phyloP scores from a whole-genome alignment of 1,284 basidiomycete genomes.

The Irpex sp. region DNA sequence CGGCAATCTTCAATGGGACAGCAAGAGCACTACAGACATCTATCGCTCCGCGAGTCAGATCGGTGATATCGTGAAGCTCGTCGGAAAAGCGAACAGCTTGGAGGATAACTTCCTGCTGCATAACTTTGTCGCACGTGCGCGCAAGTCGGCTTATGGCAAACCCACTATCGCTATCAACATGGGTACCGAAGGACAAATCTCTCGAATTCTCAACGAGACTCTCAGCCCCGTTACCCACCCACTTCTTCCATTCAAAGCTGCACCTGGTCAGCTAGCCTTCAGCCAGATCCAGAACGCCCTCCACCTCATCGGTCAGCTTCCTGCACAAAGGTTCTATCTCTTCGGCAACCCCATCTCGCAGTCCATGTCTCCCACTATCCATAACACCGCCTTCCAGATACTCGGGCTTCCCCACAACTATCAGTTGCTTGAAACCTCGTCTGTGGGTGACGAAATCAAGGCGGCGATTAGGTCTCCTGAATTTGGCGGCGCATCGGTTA shows the following conservation, averaged over 20 bases:
- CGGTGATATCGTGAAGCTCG: slow-evolving; percentile 92
- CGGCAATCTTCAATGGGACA: slow-evolving; percentile 83
- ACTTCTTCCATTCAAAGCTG: slow-evolving; percentile 78
- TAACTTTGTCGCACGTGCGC: slow-evolving; percentile 58
- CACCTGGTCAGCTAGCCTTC: slow-evolving; percentile 91
- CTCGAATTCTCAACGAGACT: slow-evolving; percentile 82
- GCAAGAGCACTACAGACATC: slow-evolving; percentile 62
- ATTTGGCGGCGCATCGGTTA: slow-evolving; percentile 96
- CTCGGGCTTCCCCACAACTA: slow-evolving; percentile 87
- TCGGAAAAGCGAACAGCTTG: slow-evolving; percentile 76
- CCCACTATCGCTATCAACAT: slow-evolving; percentile 96
- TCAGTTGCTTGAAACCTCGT: slow-evolving; percentile 70
- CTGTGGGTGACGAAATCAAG: slow-evolving; percentile 65
- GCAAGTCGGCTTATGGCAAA: slow-evolving; percentile 45
- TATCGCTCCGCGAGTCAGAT: slow-evolving; percentile 62
- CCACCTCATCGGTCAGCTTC: slow-evolving; percentile 77
- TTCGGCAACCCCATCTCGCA: slow-evolving; percentile 88
- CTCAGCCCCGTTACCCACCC: slow-evolving; percentile 92
- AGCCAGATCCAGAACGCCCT: slow-evolving; percentile 82
- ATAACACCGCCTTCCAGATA: slow-evolving; percentile 84
- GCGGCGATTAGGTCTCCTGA: slow-evolving; percentile 59
- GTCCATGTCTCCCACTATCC: slow-evolving; percentile 90
- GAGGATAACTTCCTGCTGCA: slow-evolving; percentile 83
- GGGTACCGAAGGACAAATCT: slow-evolving; percentile 86
- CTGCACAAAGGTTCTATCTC: slow-evolving; percentile 74